Conservation (phyloP, 1,139 yeast genomes). For the Scheffersomyces titani region DNA sequence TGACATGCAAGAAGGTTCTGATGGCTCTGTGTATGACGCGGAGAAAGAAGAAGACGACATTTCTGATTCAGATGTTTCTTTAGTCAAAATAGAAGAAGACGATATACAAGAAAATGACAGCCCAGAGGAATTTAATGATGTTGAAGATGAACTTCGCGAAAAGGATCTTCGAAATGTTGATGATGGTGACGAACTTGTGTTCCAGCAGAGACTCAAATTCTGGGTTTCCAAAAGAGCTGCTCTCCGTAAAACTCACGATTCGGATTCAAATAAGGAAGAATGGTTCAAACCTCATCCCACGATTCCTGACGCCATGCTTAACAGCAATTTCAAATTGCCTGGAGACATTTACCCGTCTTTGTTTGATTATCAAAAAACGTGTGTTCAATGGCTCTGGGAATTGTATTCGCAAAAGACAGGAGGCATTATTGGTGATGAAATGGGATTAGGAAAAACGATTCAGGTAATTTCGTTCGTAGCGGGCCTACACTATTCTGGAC, state of each 20-base stretch:
- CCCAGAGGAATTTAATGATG: conserved; percentile 1
- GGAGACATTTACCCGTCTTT: conserved; percentile 88
- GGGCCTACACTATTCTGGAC: conserved; percentile 80
- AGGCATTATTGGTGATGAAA: conserved; percentile 95
- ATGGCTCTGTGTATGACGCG: conserved; percentile 9
- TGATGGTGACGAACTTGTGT: conserved; percentile 75
- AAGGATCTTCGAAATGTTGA: conserved; percentile 48
- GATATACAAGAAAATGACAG: background rate
- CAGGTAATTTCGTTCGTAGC: conserved; percentile 90
- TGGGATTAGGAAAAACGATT: conserved; percentile 96
- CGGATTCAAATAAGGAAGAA: conserved; percentile 38
- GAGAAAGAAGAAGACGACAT: conserved; percentile 10
- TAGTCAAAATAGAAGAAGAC: background rate
- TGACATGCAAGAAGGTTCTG: conserved; percentile 14
- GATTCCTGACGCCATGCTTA: conserved; percentile 71
- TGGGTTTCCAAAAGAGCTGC: conserved; percentile 59
- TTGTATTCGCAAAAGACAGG: conserved; percentile 84
- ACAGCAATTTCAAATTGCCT: conserved; percentile 71
- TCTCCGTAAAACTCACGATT: conserved; percentile 15
- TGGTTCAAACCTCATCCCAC: conserved; percentile 80
- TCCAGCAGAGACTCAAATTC: conserved; percentile 54
- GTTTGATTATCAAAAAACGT: conserved; percentile 92
- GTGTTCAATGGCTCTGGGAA: conserved; percentile 83
- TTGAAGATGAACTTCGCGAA: background rate
- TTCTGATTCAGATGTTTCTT: background rate